These are phyloP conservation scores for Gryganskiella cystojenkinii DNA, from an alignment of 192 early-diverging fungal species.

Conservation along the genomic window DNA sequence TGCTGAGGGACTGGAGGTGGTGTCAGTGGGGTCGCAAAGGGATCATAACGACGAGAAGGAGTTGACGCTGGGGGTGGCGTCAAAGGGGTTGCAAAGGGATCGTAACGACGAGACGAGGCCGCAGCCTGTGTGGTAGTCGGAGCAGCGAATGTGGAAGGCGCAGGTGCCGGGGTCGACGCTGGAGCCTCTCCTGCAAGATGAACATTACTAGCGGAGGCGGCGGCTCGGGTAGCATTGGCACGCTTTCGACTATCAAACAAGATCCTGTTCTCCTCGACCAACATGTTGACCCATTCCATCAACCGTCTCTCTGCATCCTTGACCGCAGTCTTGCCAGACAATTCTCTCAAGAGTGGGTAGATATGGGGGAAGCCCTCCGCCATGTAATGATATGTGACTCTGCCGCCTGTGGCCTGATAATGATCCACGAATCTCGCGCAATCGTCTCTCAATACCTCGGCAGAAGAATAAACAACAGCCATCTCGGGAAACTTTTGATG, in stretches of 20 bases:
- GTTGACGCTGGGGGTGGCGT: too few species aligned
- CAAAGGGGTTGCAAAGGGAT: too few species aligned
- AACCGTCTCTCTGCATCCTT: conserved; percentile 47
- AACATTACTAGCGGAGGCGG: background rate
- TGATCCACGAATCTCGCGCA: conserved; percentile 45
- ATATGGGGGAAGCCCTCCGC: conserved; percentile 44
- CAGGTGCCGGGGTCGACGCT: too few species aligned
- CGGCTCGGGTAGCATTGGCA: conserved; percentile 24
- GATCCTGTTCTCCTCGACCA: conserved; percentile 48
- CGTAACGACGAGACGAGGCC: too few species aligned
- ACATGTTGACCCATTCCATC: conserved; percentile 50
- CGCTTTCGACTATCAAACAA: conserved; percentile 42
- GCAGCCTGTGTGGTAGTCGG: too few species aligned
- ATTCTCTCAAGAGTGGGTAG: conserved; percentile 30
- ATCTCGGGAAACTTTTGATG: conserved; percentile 45
- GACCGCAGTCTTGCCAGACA: conserved; percentile 43
- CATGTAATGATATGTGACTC: conserved; percentile 48
- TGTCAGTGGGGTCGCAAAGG: too few species aligned
- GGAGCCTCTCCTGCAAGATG: too few species aligned
- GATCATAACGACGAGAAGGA: too few species aligned
- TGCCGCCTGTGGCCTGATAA: conserved; percentile 34
- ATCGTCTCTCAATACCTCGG: conserved; percentile 37
- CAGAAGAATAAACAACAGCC: conserved; percentile 31
- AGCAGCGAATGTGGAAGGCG: too few species aligned
- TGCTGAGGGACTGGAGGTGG: background rate